These are phyloP conservation scores for Penicillium verrucosum DNA, from an alignment of 2,329 filamentous ascomycete species.

Conservation along the genomic window DNA sequence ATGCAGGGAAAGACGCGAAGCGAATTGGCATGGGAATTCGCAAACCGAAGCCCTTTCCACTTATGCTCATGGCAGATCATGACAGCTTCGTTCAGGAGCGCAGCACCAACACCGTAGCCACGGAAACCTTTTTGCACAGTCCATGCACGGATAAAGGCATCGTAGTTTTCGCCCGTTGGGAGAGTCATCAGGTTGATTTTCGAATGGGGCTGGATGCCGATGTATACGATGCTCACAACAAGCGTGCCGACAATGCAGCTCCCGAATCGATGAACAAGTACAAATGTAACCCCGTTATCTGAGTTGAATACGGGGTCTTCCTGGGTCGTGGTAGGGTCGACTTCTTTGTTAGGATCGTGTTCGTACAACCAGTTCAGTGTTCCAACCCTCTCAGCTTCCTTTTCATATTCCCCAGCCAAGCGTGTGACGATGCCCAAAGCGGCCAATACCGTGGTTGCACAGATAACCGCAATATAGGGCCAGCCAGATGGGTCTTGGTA, in stretches of 20 bases:
- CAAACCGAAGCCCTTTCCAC: constrained; percentile 68
- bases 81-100: constrained; percentile 71
- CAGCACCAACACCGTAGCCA: constrained; percentile 66
- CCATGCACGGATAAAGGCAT: constrained; percentile 69
- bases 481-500: constrained; percentile 30
- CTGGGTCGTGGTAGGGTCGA: neutral
- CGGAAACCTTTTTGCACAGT: constrained; percentile 70
- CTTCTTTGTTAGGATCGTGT: constrained; percentile 56
- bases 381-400: constrained; percentile 57
- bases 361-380: constrained; percentile 61
- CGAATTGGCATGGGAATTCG: constrained; percentile 73
- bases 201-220: constrained; percentile 1
- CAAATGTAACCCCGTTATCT: neutral
- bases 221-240: constrained; percentile 49
- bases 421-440: constrained; percentile 62
- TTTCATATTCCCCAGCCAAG: constrained; percentile 60
- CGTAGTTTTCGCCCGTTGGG: constrained; percentile 17
- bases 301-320: neutral
- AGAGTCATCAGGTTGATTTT: neutral
- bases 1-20: constrained; percentile 56
- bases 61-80: constrained; percentile 64
- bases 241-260: constrained; percentile 67
- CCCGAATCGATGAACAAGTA: constrained; percentile 4
- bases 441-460: constrained; percentile 60
- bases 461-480: constrained; percentile 12